Conservation (phyloP, 2,329 filamentous ascomycete genomes). For the Emericellopsis atlantica region DNA sequence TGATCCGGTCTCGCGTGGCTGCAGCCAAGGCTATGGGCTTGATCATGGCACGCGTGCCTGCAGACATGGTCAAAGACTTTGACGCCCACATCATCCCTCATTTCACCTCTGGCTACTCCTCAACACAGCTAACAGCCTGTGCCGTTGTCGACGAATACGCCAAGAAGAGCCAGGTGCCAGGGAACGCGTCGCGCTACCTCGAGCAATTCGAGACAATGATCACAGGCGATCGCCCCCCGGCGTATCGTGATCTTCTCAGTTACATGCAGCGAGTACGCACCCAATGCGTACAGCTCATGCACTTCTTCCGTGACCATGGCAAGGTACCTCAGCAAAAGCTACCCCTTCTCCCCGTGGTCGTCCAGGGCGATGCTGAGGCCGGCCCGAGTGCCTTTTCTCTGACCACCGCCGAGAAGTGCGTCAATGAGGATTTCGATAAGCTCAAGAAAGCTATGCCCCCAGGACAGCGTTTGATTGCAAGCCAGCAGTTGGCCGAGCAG, state of each 20-base stretch:
- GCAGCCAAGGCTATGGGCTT: constrained; percentile 79
- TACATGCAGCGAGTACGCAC: constrained; percentile 82
- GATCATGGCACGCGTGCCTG: constrained; percentile 67
- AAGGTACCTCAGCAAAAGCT: constrained; percentile 66
- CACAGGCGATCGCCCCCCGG: constrained; percentile 66
- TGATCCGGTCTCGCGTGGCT: constrained; percentile 81
- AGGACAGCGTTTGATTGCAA: constrained; percentile 73
- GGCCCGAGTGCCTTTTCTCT: constrained; percentile 89
- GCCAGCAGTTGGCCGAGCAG: constrained; percentile 67
- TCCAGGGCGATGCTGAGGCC: constrained; percentile 85
- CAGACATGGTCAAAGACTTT: constrained; percentile 47
- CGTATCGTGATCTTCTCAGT: constrained; percentile 83
- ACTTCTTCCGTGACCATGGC: constrained; percentile 83
- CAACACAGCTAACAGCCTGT: constrained; percentile 72
- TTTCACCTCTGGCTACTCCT: constrained; percentile 63
- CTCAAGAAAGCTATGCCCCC: constrained; percentile 83
- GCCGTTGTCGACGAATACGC: constrained; percentile 86
- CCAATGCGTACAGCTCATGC: constrained; percentile 81
- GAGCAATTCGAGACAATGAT: constrained; percentile 60
- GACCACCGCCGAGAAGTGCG: constrained; percentile 74
- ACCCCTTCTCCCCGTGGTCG: constrained; percentile 74
- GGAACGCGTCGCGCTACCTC: constrained; percentile 39
- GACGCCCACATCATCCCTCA: constrained; percentile 52
- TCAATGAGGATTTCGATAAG: constrained; percentile 74
- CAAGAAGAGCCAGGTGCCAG: constrained; percentile 19